Percentiles rank a stretch among this genome's conserved stretches.
These are phyloP conservation scores for Pelargonium cotyledonis DNA, from an alignment of 441 rosid genomes.

Conservation along the genomic window DNA sequence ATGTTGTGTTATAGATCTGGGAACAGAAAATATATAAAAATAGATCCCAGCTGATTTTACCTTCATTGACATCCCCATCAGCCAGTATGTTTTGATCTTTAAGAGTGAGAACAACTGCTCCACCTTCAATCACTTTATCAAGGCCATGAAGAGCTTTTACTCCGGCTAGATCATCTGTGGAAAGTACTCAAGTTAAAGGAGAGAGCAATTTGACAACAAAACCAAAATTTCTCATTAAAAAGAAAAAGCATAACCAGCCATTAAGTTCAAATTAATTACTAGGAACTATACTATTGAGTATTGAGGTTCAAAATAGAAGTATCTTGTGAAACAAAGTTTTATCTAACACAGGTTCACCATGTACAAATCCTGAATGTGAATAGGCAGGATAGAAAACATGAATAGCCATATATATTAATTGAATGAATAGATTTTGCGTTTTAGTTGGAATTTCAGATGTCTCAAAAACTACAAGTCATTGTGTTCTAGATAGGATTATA, in stretches of 20 bases:
- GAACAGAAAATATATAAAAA: constrained; percentile 7
- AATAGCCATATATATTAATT: not conserved
- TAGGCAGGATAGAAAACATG: not conserved
- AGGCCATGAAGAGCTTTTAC: constrained; percentile 87
- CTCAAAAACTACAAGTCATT: not conserved
- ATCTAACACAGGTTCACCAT: too few species aligned
- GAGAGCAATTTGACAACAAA: constrained; percentile 13
- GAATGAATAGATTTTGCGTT: not conserved
- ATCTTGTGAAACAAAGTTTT: too few species aligned
- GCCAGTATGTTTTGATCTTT: constrained; percentile 90
- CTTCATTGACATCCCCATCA: constrained; percentile 77
- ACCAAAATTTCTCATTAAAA: constrained; percentile 7
- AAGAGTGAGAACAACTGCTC: constrained; percentile 93
- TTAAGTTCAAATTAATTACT: constrained; percentile 11
- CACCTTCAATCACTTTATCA: constrained; percentile 91
- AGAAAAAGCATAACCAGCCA: constrained; percentile 10
- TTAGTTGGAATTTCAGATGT: not conserved
- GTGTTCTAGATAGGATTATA: not conserved
- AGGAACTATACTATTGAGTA: constrained; percentile 7
- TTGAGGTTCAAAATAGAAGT: too few species aligned
- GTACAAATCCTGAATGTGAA: not conserved
- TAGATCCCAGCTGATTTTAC: constrained; percentile 31
- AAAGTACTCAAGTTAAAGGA: constrained; percentile 18
- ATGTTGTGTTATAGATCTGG: not conserved
- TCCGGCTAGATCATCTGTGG: constrained; percentile 72